These are phyloP conservation scores for Aaosphaeria pasadenensis DNA, from an alignment of 2,329 filamentous ascomycete genomes.

Conservation along the genomic window DNA sequence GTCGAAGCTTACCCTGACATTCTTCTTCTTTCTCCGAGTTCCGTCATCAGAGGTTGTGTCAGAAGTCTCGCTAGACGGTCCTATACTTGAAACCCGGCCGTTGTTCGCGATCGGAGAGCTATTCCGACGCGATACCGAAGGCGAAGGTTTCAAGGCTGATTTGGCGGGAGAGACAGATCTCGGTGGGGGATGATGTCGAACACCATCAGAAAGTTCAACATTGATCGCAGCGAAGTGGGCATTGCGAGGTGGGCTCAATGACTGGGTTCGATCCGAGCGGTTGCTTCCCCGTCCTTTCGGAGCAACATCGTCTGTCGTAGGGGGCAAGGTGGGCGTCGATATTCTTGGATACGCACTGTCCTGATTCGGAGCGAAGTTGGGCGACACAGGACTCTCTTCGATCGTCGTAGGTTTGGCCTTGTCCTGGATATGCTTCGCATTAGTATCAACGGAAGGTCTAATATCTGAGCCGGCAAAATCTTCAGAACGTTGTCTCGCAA, in stretches of 20 bases:
- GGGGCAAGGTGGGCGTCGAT: conserved; percentile 5
- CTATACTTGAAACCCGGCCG: conserved; percentile 46
- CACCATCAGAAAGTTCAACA: conserved; percentile 49
- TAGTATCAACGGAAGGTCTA: conserved; percentile 20
- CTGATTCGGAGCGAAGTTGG: conserved; percentile 19
- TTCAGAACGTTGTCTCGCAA: conserved; percentile 33
- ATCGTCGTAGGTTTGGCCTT: conserved; percentile 4
- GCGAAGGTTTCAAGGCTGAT: conserved; percentile 68
- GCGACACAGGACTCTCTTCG: conserved; percentile 11
- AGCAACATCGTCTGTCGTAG: conserved; percentile 7
- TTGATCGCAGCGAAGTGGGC: conserved; percentile 64
- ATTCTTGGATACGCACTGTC: conserved; percentile 25
- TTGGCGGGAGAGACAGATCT: conserved; percentile 74
- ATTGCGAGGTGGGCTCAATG: conserved; percentile 62
- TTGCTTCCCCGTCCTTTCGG: conserved; percentile 14
- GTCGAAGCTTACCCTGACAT: conserved; percentile 74
- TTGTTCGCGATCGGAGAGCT: conserved; percentile 48
- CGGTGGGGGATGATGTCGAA: conserved; percentile 66
- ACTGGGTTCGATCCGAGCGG: conserved; percentile 35
- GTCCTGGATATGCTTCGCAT: conserved; percentile 7
- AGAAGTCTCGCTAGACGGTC: conserved; percentile 54
- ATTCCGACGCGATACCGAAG: conserved; percentile 48
- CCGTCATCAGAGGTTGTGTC: conserved; percentile 51
- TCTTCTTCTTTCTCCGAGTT: conserved; percentile 57
- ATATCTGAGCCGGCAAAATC: conserved; percentile 44